Percentiles rank a stretch among this genome's conserved stretches.
Evolutionary conservation across 1,284 basidiomycete genomes (phyloP).

Genomic region (Thelephora terrestris): DNA sequence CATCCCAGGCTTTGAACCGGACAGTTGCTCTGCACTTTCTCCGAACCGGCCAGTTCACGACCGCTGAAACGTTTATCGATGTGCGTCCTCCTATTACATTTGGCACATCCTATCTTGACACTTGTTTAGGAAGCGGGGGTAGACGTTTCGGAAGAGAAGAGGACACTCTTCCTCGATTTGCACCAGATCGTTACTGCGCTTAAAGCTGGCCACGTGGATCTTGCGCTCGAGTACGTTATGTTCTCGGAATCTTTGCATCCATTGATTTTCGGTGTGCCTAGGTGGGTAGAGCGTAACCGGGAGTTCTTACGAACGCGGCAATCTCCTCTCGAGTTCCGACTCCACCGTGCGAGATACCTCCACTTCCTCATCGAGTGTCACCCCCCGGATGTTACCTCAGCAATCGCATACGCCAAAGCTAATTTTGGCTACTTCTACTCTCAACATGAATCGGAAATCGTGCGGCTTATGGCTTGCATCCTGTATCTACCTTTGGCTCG

Average conservation of each 20-base stretch:
- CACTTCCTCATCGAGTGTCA: slow-evolving; percentile 54
- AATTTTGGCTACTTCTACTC: slow-evolving; percentile 62
- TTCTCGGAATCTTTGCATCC: slow-evolving; percentile 5
- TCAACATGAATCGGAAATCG: slow-evolving; percentile 57
- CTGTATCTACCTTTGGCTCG: slow-evolving; percentile 59
- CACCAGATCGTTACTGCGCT: slow-evolving; percentile 68
- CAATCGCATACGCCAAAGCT: slow-evolving; percentile 66
- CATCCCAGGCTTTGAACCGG: slow-evolving; percentile 54
- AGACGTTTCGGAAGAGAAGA: slow-evolving; percentile 46
- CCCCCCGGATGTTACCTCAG: slow-evolving; percentile 41
- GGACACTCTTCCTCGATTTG: slow-evolving; percentile 58
- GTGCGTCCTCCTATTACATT: slow-evolving; percentile 27
- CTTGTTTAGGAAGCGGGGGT: slow-evolving; percentile 57
- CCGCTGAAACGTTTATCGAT: slow-evolving; percentile 62
- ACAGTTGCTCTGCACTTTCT: slow-evolving; percentile 72
- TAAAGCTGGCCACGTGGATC: slow-evolving; percentile 51
- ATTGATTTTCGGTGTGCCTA: slow-evolving; percentile 21
- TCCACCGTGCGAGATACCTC: slow-evolving; percentile 82
- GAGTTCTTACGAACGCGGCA: slow-evolving; percentile 55
- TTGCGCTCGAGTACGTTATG: slow-evolving; percentile 60
- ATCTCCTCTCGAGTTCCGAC: slow-evolving; percentile 76
- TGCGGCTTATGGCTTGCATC: slow-evolving; percentile 68
- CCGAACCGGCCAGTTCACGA: slow-evolving; percentile 69
- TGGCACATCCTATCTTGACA: neutral
- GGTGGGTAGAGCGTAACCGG: slow-evolving; percentile 69